Conservation (phyloP, 1,139 yeast species). For the Candida pseudoviswanathii region DNA sequence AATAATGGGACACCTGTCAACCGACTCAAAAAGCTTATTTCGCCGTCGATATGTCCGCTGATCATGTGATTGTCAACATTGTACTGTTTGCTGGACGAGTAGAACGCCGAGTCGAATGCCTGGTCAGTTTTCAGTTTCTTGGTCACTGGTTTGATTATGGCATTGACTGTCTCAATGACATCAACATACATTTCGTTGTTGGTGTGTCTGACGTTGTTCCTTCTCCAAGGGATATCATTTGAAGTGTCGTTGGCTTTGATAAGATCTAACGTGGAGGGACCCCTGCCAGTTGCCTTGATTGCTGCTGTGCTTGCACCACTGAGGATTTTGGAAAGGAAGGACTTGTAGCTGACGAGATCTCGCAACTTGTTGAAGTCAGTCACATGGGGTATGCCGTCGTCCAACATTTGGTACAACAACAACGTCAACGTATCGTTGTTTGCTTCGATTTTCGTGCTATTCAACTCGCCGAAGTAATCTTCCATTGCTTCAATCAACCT, state of each 20-base stretch:
- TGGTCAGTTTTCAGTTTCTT: slow-evolving; percentile 16
- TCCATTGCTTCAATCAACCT: slow-evolving; percentile 54
- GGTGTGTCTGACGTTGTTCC: slow-evolving; percentile 62
- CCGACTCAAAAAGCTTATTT: slow-evolving; percentile 62
- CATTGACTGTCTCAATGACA: slow-evolving; percentile 59
- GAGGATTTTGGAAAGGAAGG: slow-evolving; percentile 40
- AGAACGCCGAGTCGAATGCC: slow-evolving; percentile 40
- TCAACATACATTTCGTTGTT: slow-evolving; percentile 85
- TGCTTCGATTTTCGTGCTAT: slow-evolving; percentile 61
- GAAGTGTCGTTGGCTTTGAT: slow-evolving; percentile 3
- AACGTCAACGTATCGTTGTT: slow-evolving; percentile 68
- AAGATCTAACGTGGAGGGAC: slow-evolving; percentile 3
- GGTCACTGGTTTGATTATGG: slow-evolving; percentile 37
- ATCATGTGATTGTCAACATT: slow-evolving; percentile 40
- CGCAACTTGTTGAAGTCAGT: slow-evolving; percentile 73
- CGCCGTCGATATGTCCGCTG: slow-evolving; percentile 66
- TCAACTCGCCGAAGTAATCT: slow-evolving; percentile 61
- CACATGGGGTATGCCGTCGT: slow-evolving; percentile 71
- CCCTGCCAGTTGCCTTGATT: slow-evolving; percentile 21
- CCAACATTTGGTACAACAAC: slow-evolving; percentile 58
- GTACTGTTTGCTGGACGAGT: slow-evolving; percentile 24
- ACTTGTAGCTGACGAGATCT: slow-evolving; percentile 68
- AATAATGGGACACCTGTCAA: slow-evolving; percentile 78
- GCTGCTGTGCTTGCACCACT: slow-evolving; percentile 37
- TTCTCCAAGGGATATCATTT: slow-evolving; percentile 70